Evolutionary conservation across 305 asterid species (phyloP).

Genomic region (Fraxinus platypoda): DNA sequence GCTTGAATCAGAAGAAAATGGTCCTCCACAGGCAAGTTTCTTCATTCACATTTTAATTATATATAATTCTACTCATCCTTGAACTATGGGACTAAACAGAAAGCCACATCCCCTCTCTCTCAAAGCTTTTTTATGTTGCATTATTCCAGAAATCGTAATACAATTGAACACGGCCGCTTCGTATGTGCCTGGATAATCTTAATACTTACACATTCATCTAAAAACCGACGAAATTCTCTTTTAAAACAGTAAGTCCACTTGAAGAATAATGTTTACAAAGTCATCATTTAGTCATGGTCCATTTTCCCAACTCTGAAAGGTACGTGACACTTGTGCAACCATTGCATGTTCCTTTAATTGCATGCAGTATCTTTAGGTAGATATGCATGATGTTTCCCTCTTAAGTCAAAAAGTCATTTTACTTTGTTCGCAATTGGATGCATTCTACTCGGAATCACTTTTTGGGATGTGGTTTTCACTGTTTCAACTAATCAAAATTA

Average conservation of each 20-base stretch:
- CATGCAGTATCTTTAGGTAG: conserved; percentile 22
- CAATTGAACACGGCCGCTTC: neutral
- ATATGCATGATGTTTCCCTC: conserved; percentile 7
- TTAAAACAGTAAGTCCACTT: neutral
- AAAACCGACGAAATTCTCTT: neutral
- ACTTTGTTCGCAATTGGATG: conserved; percentile 16
- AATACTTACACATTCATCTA: neutral
- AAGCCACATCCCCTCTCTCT: neutral
- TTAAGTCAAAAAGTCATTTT: conserved; percentile 25
- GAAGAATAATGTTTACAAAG: neutral
- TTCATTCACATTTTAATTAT: neutral
- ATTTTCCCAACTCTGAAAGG: conserved; percentile 30
- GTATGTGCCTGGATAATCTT: neutral
- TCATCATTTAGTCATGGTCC: conserved; percentile 19
- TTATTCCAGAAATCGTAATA: neutral
- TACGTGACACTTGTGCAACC: conserved; percentile 25
- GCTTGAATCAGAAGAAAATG: conserved; percentile 59
- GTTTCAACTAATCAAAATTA: conserved; percentile 2
- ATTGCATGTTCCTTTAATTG: conserved; percentile 32
- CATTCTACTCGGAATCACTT: conserved; percentile 13
- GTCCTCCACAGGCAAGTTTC: conserved; percentile 63
- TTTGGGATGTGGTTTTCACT: conserved; percentile 19
- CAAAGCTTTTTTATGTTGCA: neutral
- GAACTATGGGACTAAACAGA: neutral
- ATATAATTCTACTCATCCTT: neutral